Evolutionary conservation across 176 grass and related monocot species (phyloP).

Genomic region (Saccharum spontaneum): DNA sequence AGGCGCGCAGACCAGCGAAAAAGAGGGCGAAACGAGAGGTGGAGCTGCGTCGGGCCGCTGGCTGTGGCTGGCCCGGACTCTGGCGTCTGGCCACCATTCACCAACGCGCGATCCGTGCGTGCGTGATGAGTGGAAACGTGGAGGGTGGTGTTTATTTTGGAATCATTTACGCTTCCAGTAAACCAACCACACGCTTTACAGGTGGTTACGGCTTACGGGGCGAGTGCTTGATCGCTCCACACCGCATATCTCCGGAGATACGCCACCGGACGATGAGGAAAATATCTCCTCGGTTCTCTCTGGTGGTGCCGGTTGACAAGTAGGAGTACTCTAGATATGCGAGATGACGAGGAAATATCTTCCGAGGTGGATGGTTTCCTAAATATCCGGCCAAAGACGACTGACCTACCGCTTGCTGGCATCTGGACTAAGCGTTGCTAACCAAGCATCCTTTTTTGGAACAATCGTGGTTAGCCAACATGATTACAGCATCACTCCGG

Average conservation of each 20-base stretch:
- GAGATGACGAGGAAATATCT: conserved; percentile 17
- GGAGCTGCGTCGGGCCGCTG: conserved; percentile 1
- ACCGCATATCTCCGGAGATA: conserved; percentile 1
- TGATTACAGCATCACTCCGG: not conserved
- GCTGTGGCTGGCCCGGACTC: too few relatives aligned
- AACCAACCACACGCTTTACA: not conserved
- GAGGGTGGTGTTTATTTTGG: not conserved
- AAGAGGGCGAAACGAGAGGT: conserved; percentile 17
- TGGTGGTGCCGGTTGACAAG: not conserved
- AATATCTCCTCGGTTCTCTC: conserved; percentile 19
- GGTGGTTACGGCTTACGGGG: too few relatives aligned
- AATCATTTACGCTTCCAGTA: not conserved
- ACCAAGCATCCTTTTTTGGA: too few relatives aligned
- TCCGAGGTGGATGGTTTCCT: too few relatives aligned
- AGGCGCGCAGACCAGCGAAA: not conserved
- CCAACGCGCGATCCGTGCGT: not conserved
- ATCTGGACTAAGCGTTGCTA: not conserved
- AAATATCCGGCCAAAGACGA: not conserved
- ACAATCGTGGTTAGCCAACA: too few relatives aligned
- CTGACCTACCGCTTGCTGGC: not conserved
- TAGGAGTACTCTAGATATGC: not conserved
- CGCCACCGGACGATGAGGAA: not conserved
- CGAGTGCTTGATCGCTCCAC: not conserved
- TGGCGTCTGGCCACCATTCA: not conserved
- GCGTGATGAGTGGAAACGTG: not conserved